phyloP scores from a whole-genome alignment of 306 rosid species.

The Prunus fruticosa region DNA sequence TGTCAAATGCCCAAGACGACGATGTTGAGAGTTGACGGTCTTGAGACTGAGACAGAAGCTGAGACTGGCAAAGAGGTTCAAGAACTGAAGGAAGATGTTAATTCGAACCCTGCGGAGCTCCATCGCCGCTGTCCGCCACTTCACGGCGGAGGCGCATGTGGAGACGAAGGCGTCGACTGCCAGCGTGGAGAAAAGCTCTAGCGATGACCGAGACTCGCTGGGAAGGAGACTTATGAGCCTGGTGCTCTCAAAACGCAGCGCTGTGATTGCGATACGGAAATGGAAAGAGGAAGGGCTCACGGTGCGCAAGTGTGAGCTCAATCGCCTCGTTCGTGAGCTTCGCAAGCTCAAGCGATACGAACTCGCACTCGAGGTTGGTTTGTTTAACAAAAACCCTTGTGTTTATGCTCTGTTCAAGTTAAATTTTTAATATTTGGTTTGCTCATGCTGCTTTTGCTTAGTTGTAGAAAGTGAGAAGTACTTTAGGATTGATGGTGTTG shows the following conservation, averaged over 20 bases:
- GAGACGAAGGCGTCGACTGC: constrained; percentile 16
- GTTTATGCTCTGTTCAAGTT: neutral
- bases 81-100: constrained; percentile 21
- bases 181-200: neutral
- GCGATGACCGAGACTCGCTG: constrained; percentile 57
- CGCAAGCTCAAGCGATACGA: constrained; percentile 77
- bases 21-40: neutral
- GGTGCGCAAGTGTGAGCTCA: constrained; percentile 76
- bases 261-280: constrained; percentile 62
- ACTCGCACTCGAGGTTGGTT: constrained; percentile 88
- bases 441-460: neutral
- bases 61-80: neutral
- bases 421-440: neutral
- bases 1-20: too few species aligned
- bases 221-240: constrained; percentile 76
- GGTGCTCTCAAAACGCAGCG: constrained; percentile 73
- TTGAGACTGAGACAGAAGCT: neutral
- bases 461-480: neutral
- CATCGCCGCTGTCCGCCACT: constrained; percentile 42
- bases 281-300: constrained; percentile 85
- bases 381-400: neutral
- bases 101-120: constrained; percentile 44
- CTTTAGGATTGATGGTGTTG: neutral
- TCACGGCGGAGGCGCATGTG: constrained; percentile 37
- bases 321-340: constrained; percentile 83